Evolutionary conservation across 768 basidiomycete genomes (phyloP), one percentile per base, ranked within the genome.

Genomic region (Boletus rubropictus): DNA sequence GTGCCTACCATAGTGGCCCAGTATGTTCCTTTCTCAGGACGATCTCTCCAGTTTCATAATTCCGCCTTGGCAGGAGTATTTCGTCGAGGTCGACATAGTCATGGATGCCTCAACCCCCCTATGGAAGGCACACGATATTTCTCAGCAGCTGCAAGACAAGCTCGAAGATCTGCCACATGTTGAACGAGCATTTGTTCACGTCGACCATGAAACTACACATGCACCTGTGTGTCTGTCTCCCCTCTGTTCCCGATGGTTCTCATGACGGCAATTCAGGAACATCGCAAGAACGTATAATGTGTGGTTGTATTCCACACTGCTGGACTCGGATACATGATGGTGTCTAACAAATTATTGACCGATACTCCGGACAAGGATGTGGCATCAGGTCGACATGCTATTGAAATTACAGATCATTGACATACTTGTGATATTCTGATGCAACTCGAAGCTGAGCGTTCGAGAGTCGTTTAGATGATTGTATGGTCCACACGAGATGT

Each of bases 21-120:
- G 85, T 87, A 56, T 41, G 75, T 41, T 11, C 15, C 3, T 32
- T 18, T 37, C 25, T 10, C 12, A 3, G 22, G 25, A 18, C 1
- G 3, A 17, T 22, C 4, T 32, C 29, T 4, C 10, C 10, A 1
- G 11, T 28, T 24, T 20, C 15, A 22, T 54, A 12, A 56, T 48
- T 47, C 29, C 14, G 27, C 32, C 17, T 35, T 25, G 4, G 42
- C 57, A 87, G 84, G 79, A 90, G 49, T 95, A 92, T 61, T 89
- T 93, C 61, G 93, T 97, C 37, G 96, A 98, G 67, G 76, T 98
- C 12, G 96, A 99, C 64, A 79, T 97, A 38, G 94, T 97, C 35
- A 89, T 97, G 85, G 78, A 84, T 50, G 85, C 84, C 9, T 80
- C 81, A 48, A 96, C 92, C 21, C 89, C 92, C 0, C 71, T 98